These are phyloP conservation scores for Amoeboradix gromovi DNA, from an alignment of 371 early-diverging fungal species.

Conservation along the genomic window DNA sequence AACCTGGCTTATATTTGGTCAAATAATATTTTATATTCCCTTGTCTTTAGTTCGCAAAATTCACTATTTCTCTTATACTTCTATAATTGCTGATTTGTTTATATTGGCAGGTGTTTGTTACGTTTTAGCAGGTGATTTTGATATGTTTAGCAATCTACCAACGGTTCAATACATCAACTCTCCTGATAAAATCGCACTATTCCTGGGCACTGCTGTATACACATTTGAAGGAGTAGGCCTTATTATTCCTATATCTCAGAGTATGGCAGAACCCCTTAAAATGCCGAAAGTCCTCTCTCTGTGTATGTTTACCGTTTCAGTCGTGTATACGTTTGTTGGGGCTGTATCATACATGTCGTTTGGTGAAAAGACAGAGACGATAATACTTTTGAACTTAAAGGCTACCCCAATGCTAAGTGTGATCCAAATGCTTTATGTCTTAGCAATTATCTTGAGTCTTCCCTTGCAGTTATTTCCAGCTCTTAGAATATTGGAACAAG, in stretches of 20 bases:
- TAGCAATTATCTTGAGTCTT: constrained; percentile 59
- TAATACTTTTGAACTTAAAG: constrained; percentile 36
- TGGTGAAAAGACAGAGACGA: constrained; percentile 45
- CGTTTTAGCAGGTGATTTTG: constrained; percentile 44
- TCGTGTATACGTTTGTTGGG: constrained; percentile 37
- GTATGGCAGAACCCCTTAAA: constrained; percentile 45
- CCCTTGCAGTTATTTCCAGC: constrained; percentile 57
- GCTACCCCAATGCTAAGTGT: constrained; percentile 19
- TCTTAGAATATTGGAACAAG: constrained; percentile 51
- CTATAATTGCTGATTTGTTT: constrained; percentile 56
- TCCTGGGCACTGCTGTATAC: constrained; percentile 72
- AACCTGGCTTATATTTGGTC: constrained; percentile 29
- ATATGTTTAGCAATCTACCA: constrained; percentile 23
- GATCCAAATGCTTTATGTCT: constrained; percentile 47
- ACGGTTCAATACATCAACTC: constrained; percentile 20
- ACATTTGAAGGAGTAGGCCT: constrained; percentile 73
- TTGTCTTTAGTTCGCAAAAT: constrained; percentile 59
- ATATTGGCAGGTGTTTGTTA: constrained; percentile 54
- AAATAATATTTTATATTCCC: constrained; percentile 37
- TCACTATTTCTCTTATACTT: constrained; percentile 45
- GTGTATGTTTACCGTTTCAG: constrained; percentile 8
- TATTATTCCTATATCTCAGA: constrained; percentile 53
- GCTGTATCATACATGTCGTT: constrained; percentile 50
- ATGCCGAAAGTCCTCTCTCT: constrained; percentile 37
- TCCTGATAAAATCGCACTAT: constrained; percentile 33